Conservation (phyloP, 73 alveolate genomes). For the Paramecium caudatum region DNA sequence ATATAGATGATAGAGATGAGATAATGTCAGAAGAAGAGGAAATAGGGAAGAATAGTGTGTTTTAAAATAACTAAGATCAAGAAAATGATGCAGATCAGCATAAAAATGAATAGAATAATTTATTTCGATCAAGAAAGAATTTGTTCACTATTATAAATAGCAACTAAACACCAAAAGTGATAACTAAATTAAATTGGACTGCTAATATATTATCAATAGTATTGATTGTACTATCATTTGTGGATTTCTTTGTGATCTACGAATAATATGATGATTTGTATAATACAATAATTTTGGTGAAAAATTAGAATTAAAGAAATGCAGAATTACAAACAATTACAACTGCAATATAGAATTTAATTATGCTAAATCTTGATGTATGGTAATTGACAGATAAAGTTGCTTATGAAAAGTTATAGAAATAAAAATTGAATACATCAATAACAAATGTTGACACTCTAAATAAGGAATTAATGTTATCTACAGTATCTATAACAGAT, state of each 20-base stretch:
- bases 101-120: constrained; percentile 17
- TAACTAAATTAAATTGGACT: constrained; percentile 22
- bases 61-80: constrained; percentile 52
- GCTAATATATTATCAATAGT: constrained; percentile 4
- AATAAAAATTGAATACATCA: neutral
- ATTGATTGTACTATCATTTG: neutral
- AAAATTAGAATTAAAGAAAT: neutral
- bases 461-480: constrained; percentile 26
- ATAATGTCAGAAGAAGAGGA: constrained; percentile 31
- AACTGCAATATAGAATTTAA: neutral
- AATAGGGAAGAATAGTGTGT: neutral
- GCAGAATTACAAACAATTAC: neutral
- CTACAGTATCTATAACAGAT: constrained; percentile 10
- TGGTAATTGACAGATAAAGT: neutral
- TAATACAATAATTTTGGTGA: neutral
- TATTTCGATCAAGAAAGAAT: constrained; percentile 33
- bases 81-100: neutral
- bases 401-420: constrained; percentile 22
- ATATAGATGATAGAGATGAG: constrained; percentile 40
- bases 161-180: constrained; percentile 7
- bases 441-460: neutral
- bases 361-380: constrained; percentile 31
- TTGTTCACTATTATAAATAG: neutral
- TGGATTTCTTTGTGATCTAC: constrained; percentile 29
- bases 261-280: neutral